Base-by-base conservation (phyloP, 2,329 filamentous ascomycete species). In the Amylocarpus encephaloides region DNA sequence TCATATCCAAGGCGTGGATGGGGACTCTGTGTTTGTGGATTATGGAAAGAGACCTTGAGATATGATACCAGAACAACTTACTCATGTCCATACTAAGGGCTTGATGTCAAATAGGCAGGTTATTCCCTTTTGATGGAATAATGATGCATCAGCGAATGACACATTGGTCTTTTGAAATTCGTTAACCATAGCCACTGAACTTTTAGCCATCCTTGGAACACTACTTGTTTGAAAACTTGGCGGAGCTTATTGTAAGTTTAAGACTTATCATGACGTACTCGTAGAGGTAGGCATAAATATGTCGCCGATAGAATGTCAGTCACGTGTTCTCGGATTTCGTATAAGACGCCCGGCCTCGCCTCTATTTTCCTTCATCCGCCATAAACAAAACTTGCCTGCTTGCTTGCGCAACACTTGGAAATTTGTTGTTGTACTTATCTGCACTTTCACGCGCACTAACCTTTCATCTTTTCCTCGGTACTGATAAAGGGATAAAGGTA, bases 371-470 rank as follows among this genome's bases (percentile, higher is more conserved):
- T 49, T 19, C 41, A 41, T 34, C 30, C 34, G 12, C 34, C 46
- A 54, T 49, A 38, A 4, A 38, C 34, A 38, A 38, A 12, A 22
- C 34, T 22, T 47, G 30, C 19, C 34, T 12, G 18, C 33, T 18
- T 35, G 34, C 26, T 32, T 43, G 12, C 52, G 50, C 29, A 46
- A 26, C 36, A 26, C 47, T 22, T 15, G 41, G 41, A 50, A 39
- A 36, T 38, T 54, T 48, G 19, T 49, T 51, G 48, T 32, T 41
- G 53, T 57, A 51, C 34, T 47, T 50, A 51, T 44, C 41, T 53
- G 49, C 48, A 48, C 48, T 46, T 44, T 49, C 46, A 48, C 48
- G 46, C 43, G 40, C 49, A 61, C 56, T 60, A 59, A 62, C 42
- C 38, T 16, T 40, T 36, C 15, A 36, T 36, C 15, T 26, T 26